Evolutionary conservation across 1,139 yeast genomes (phyloP), one percentile per base, ranked within the genome.

Genomic region (Yamadazyma membranifaciens): DNA sequence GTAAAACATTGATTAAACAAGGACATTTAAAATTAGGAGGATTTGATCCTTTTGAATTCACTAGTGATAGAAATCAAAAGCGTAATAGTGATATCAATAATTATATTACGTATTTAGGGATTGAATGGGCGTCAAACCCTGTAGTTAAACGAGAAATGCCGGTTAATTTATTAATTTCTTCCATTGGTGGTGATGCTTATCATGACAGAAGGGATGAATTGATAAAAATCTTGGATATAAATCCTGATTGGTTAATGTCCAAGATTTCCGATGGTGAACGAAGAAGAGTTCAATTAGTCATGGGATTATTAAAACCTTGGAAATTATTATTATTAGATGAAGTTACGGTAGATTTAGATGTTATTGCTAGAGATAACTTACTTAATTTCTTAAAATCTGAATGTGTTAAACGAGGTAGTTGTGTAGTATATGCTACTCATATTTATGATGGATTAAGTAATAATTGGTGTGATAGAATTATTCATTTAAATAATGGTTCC

Each of bases 91-190:
- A 72, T 48, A 71, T 71, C 45, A 72, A 72, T 51, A 65, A 61
- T 46, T 63, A 64, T 44, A 69, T 71, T 42, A 87, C 96, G 0
- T 92, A 92, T 59, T 67, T 92, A 37, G 98, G 98, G 3, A 92
- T 98, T 0, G 98, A 92, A 59, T 92, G 98, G 98, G 96, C 96
- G 6, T 80, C 87, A 40, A 92, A 89, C 63, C 87, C 91, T 15
- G 81, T 89, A 37, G 94, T 91, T 3, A 82, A 91, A 54, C 72
- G 96, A 49, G 98, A 92, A 59, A 87, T 92, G 43, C 88, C 95
- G 0, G 97, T 92, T 6, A 74, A 82, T 22, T 78, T 86, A 34
- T 69, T 92, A 46, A 75, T 92, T 34, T 75, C 84, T 14, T 83
- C 95, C 15, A 80, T 92, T 45, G 98, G 98, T 0, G 95, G 96